Conservation (phyloP, 805 yeast species). For the Yarrowia sp. region DNA sequence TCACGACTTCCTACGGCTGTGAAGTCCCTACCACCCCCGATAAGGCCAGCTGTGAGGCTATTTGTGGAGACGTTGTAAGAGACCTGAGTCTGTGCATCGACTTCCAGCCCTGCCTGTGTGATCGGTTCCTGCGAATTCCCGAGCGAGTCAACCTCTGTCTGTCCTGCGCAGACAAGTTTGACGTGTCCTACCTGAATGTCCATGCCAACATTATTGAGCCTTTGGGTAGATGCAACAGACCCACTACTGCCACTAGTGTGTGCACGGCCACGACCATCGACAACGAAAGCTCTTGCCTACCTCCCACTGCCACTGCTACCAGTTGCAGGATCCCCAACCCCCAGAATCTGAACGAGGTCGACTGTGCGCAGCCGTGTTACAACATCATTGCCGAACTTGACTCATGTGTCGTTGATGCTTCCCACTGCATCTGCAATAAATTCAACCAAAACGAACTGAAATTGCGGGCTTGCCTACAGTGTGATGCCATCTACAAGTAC, state of each 20-base stretch:
- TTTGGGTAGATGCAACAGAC: neutral
- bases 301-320: neutral
- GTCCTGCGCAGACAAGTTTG: neutral
- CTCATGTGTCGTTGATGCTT: neutral
- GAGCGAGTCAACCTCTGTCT: constrained; percentile 5
- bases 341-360: neutral
- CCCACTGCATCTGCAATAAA: neutral
- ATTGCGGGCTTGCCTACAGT: neutral
- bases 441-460: neutral
- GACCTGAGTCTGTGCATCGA: constrained; percentile 3
- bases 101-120: neutral
- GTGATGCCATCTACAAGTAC: neutral
- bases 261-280: neutral
- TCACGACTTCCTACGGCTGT: neutral
- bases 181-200: neutral
- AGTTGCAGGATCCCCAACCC: neutral
- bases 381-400: neutral
- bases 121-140: neutral
- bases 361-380: neutral
- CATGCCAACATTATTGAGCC: neutral
- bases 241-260: neutral
- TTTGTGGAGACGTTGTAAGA: neutral
- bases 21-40: neutral
- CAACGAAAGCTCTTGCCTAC: constrained; percentile 2
- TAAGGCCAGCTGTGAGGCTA: neutral